These are phyloP conservation scores for Penicillium sp. DNA, from an alignment of 2,329 filamentous ascomycete species.

Conservation along the genomic window DNA sequence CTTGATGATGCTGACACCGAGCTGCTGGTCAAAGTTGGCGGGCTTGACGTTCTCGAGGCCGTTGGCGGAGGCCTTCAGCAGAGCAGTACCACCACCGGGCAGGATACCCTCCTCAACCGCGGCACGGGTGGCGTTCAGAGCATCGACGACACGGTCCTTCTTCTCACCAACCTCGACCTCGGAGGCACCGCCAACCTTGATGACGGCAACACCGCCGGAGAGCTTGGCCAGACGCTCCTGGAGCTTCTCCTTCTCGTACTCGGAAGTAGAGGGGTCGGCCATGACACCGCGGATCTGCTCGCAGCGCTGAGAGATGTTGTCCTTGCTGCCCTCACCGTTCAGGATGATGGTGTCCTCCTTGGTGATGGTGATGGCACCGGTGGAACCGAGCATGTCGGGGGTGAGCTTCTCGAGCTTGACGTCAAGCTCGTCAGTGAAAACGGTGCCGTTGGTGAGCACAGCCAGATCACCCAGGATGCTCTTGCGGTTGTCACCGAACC, in stretches of 20 bases:
- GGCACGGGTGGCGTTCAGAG: slow-evolving; percentile 93
- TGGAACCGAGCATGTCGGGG: slow-evolving; percentile 90
- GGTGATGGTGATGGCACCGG: slow-evolving; percentile 97
- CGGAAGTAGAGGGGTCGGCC: slow-evolving; percentile 84
- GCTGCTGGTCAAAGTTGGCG: slow-evolving; percentile 97
- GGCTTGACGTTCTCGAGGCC: slow-evolving; percentile 77
- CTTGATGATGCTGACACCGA: slow-evolving; percentile 96
- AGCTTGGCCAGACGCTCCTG: slow-evolving; percentile 99
- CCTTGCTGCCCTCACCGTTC: slow-evolving; percentile 94
- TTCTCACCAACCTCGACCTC: slow-evolving; percentile 99
- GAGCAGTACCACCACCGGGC: slow-evolving; percentile 93
- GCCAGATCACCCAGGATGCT: slow-evolving; percentile 96
- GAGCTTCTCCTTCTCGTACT: slow-evolving; percentile 99
- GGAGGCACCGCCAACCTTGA: slow-evolving; percentile 95
- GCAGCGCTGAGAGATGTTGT: slow-evolving; percentile 86
- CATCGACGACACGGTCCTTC: slow-evolving; percentile 99
- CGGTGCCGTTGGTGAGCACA: slow-evolving; percentile 90
- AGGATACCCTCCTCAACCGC: slow-evolving; percentile 99
- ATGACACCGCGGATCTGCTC: slow-evolving; percentile 99
- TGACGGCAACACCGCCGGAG: slow-evolving; percentile 96
- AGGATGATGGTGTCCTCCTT: slow-evolving; percentile 99
- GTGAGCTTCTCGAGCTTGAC: slow-evolving; percentile 99
- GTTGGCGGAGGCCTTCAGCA: slow-evolving; percentile 93
- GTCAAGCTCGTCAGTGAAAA: slow-evolving; percentile 97
- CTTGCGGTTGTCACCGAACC: slow-evolving; percentile 99